These are phyloP conservation scores for Cystobasidium sp. DNA, from an alignment of 1,284 basidiomycete genomes.

Conservation along the genomic window DNA sequence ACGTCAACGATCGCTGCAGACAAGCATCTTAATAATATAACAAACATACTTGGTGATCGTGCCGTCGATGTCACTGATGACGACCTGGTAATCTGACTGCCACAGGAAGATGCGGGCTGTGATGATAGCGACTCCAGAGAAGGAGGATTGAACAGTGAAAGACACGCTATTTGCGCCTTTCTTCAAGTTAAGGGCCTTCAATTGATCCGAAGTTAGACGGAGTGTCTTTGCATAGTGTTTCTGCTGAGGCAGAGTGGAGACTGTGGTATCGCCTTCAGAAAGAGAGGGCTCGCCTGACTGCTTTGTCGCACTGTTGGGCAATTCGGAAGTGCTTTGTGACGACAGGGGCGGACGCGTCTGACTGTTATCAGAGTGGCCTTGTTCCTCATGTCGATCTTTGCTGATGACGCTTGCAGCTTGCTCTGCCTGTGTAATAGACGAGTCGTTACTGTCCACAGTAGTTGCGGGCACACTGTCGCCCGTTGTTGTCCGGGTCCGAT, in stretches of 20 bases:
- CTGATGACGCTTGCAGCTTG: neutral
- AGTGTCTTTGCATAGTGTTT: constrained; percentile 87
- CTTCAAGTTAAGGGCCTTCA: constrained; percentile 82
- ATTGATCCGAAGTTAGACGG: constrained; percentile 79
- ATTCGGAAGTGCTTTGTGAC: neutral
- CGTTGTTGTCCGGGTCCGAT: constrained; percentile 23
- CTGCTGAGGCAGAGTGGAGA: constrained; percentile 7
- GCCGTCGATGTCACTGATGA: constrained; percentile 98
- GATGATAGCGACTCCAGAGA: constrained; percentile 70
- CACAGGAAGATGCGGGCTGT: constrained; percentile 94
- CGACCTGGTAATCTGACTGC: constrained; percentile 85
- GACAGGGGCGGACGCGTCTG: neutral
- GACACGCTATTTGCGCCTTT: constrained; percentile 90
- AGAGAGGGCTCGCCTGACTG: neutral
- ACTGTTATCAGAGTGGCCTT: neutral
- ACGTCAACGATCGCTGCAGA: too few species aligned
- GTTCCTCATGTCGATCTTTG: neutral
- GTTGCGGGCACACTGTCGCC: constrained; percentile 6
- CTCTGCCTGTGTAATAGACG: neutral
- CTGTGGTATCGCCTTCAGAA: neutral
- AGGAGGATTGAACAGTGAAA: constrained; percentile 83
- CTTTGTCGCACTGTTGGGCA: neutral
- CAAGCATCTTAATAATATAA: constrained; percentile 25
- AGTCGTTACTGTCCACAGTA: neutral
- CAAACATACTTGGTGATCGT: constrained; percentile 90